Base-by-base conservation (phyloP, 257 asterid species). In the Salvia miltiorrhiza region DNA sequence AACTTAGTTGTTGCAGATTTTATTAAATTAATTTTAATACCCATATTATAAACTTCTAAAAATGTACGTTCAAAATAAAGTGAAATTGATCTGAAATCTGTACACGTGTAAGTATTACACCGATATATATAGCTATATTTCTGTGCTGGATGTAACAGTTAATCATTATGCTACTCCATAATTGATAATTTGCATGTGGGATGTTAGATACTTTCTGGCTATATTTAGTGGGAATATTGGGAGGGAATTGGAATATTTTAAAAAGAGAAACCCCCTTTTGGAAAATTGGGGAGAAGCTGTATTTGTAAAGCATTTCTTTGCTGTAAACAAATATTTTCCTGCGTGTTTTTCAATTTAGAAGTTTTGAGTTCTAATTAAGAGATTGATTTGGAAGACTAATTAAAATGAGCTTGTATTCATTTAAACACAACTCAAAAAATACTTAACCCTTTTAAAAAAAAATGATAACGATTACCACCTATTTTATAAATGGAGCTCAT, bases 101-200 rank as follows among this genome's bases (percentile, higher is more conserved):
- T 53, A 64, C 73, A 71, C 73, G 64, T 70, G 77, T 63, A 70
- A 3, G 69, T 57, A 48, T 47, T 47, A 8, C 8, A 47, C 0
- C 14, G 20, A 16, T 35, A 54, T 16, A 9, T 23, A 68, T 35
- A 40, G 17, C 7, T 33, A n/a, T 77, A 3, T 67, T 62, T 24
- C 24, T 54, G 21, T 47, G 71, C 40, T 69, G 74, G 76, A 77
- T 70, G 65, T 65, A 54, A 55, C 63, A 81, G 56, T 70, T 67
- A 68, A 67, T 55, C 41, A 71, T 75, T 73, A 14, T 35, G 69
- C 41, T 63, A 67, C 59, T 77, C 69, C 49, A 30, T 26, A 37
- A 57, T 67, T 71, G 78, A 53, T 50, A 43, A 45, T 65, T 78
- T 72, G 83, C 83, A 81, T 75, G 86, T 78, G 81, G 75, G 53